These are phyloP conservation scores for Aegle marmelos DNA, from an alignment of 345 rosid genomes.

Conservation along the genomic window DNA sequence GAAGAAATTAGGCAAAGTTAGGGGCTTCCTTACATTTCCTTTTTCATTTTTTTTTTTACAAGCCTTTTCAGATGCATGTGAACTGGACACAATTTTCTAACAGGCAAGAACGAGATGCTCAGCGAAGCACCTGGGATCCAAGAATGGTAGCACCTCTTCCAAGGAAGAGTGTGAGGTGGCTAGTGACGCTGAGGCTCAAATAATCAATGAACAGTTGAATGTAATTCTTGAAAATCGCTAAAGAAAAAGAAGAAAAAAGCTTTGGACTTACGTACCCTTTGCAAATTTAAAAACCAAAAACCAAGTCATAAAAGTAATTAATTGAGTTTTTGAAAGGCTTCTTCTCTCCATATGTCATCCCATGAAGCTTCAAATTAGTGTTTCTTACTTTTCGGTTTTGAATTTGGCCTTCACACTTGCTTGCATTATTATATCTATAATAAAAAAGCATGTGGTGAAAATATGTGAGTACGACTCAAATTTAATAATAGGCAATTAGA, in stretches of 20 bases:
- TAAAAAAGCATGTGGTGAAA: no score
- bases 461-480: no score
- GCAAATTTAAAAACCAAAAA: no score
- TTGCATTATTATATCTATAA: no score
- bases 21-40: background rate
- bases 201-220: constrained; percentile 33
- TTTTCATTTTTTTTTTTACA: background rate
- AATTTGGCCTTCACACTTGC: no score
- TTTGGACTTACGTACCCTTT: background rate
- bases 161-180: constrained; percentile 51
- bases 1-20: background rate
- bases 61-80: background rate
- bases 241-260: background rate
- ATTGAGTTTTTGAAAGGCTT: no score
- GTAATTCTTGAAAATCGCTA: background rate
- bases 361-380: no score
- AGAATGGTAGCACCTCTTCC: constrained; percentile 46
- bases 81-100: background rate
- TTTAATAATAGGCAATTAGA: no score
- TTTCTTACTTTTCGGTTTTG: no score
- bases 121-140: constrained; percentile 38
- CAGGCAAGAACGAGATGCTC: background rate
- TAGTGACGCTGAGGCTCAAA: constrained; percentile 48
- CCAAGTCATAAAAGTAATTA: no score
- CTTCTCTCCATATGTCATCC: no score